Evolutionary conservation across 495 filamentous ascomycete genomes (phyloP), one percentile per base, ranked within the genome.

Genomic region (Melanomma pulvis-pyrius): DNA sequence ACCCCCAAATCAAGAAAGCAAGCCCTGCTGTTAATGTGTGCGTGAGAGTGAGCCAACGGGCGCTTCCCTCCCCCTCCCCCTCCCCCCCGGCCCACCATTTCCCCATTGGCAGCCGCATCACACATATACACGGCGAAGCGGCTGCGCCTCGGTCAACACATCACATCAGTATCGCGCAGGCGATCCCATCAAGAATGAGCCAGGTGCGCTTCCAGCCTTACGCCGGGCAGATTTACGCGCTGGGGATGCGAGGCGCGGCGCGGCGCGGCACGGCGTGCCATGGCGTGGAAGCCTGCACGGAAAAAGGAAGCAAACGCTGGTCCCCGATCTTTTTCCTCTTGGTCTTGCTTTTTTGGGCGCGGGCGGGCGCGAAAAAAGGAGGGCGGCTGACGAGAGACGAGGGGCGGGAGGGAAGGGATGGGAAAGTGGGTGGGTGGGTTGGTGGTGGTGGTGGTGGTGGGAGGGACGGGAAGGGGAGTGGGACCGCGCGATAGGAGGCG

Each of bases 281-380:
- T 15, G 39, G 26, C 53, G 58, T 65, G 62, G 62, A 65, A 65
- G 62, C 39, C 62, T 39, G 62, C 62, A 54, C 22, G 47, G 51
- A 65, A 56, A 24, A 65, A 65, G 51, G 51, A 50, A 52, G 41
- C 52, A 46, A 54, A 26, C 41, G 52, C 58, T 36, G 17, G 17
- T 22, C 46, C 6, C n/a, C 19, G 21, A 57, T 64, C 39, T 36
- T 59, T 59, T 54, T n/a, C n/a, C n/a, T n/a, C n/a, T n/a, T n/a
- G n/a, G n/a, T n/a, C n/a, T n/a, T 59, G 15, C 19, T 25, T 29
- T 49, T 49, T 54, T 22, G 12, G 24, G 21, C n/a, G 46, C 28
- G 17, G 53, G 25, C 41, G 46, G 9, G 11, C 6, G 32, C 32
- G 13, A 36, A 52, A 25, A 9, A 24, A 28, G 24, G 11, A 41